Conservation (phyloP, 2,329 filamentous ascomycete species). For the Mollisiaceae sp. region DNA sequence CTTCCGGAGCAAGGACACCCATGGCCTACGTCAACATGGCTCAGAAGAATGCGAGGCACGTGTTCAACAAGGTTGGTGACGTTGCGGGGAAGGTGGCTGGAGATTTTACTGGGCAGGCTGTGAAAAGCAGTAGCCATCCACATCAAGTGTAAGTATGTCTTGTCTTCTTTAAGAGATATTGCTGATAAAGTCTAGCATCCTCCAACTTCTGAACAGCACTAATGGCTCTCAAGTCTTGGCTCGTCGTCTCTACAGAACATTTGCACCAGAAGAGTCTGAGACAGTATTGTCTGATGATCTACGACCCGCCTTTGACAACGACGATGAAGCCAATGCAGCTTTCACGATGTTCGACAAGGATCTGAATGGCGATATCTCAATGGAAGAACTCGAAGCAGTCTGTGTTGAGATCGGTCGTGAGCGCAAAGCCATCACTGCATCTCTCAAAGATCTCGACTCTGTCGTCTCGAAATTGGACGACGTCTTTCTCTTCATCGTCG, state of each 20-base stretch:
- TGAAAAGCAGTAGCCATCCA: slow-evolving; percentile 75
- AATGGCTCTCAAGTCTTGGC: slow-evolving; percentile 81
- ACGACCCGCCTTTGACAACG: slow-evolving; percentile 75
- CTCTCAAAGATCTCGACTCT: slow-evolving; percentile 91
- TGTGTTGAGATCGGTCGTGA: slow-evolving; percentile 95
- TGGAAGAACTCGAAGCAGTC: slow-evolving; percentile 91
- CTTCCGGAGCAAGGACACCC: slow-evolving; percentile 67
- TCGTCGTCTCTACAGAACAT: slow-evolving; percentile 85
- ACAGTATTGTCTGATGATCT: slow-evolving; percentile 81
- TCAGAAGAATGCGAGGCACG: slow-evolving; percentile 75
- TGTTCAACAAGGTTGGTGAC: slow-evolving; percentile 80
- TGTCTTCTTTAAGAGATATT: neutral
- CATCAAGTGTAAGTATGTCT: slow-evolving; percentile 65
- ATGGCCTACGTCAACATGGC: slow-evolving; percentile 71
- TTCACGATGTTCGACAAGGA: slow-evolving; percentile 96
- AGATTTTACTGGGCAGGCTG: slow-evolving; percentile 81
- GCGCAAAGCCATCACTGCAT: slow-evolving; percentile 93
- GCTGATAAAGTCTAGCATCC: slow-evolving; percentile 51
- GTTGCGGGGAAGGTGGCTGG: slow-evolving; percentile 86
- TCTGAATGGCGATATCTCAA: slow-evolving; percentile 93
- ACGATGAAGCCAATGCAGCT: slow-evolving; percentile 86
- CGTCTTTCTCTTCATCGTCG: slow-evolving; percentile 86
- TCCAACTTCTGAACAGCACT: slow-evolving; percentile 75
- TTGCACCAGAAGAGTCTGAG: slow-evolving; percentile 75
- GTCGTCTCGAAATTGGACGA: slow-evolving; percentile 89